Evolutionary conservation across 2,329 filamentous ascomycete species (phyloP), one percentile per base, ranked within the genome.

Genomic region (Trichoderma lentiforme): DNA sequence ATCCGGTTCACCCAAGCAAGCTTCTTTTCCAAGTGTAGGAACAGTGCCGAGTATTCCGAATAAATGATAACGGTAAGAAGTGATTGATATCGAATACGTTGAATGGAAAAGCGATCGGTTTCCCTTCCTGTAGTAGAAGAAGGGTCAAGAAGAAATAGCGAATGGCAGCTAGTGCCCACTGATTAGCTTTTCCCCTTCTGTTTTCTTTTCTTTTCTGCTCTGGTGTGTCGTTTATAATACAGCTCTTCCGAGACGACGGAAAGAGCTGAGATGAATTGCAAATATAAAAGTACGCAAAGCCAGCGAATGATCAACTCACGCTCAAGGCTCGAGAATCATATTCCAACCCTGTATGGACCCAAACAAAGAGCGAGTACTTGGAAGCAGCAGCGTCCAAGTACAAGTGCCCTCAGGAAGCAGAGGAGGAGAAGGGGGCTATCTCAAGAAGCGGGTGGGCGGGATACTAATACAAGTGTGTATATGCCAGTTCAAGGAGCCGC

Each of bases 81-180:
- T 32, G 39, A 30, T 30, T 47, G 65, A 47, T 47, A 34, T 47
- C 34, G 56, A 28, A 39, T 28, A 60, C n/a, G 43, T 51, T 57
- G 5, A 30, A 53, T 28, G 18, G 24, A 43, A 70, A 70, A 72
- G 71, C 58, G 71, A 72, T 70, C 47, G 71, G 47, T 43, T 51
- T 34, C 26, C 56, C 36, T 60, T 43, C 34, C 36, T 60, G n/a
- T 60, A 34, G 9, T 32, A 47, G 65, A 34, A 47, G 65, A 34
- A 32, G 57, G 34, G 18, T 26, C 67, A 53, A 63, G 67, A 28
- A 51, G 56, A 34, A 68, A 53, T 66, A 71, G 56, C 61, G 70
- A 71, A 64, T 32, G 62, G 70, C 70, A 71, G 30, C 67, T 70
- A 30, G 67, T 62, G 67, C 43, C 58, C 58, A 56, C 51, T 61